Conservation (phyloP, 2,329 filamentous ascomycete genomes). For the Fusarium pseudonygamai region DNA sequence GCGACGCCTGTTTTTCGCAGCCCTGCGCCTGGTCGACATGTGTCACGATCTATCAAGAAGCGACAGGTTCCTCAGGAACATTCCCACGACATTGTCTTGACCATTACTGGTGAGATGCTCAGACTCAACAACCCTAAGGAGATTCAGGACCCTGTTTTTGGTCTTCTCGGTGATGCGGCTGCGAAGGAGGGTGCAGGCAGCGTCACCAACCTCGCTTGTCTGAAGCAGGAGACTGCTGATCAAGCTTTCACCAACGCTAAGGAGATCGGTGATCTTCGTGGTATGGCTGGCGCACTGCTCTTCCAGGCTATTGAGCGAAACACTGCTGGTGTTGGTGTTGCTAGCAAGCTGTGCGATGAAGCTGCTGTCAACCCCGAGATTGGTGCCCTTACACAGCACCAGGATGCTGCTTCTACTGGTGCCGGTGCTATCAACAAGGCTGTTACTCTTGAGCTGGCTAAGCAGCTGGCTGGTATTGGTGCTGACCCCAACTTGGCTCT, state of each 20-base stretch:
- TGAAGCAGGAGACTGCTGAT: constrained; percentile 62
- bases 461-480: constrained; percentile 4
- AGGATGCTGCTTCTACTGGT: background rate
- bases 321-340: constrained; percentile 48
- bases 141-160: constrained; percentile 11
- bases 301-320: constrained; percentile 65
- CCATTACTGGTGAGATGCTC: constrained; percentile 3
- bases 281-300: constrained; percentile 64
- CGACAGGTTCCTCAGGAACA: constrained; percentile 18
- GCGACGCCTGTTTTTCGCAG: constrained; percentile 6
- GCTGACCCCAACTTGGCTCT: constrained; percentile 16
- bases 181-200: constrained; percentile 48
- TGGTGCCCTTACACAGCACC: constrained; percentile 10
- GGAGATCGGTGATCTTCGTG: constrained; percentile 59
- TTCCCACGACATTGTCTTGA: constrained; percentile 5
- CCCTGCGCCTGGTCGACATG: background rate
- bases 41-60: background rate
- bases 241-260: constrained; percentile 70
- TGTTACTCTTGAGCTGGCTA: constrained; percentile 4
- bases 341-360: constrained; percentile 21
- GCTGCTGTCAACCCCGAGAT: constrained; percentile 5
- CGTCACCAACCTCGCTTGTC: constrained; percentile 54
- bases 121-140: constrained; percentile 11
- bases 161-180: background rate
- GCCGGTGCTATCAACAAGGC: constrained; percentile 16